These are phyloP conservation scores for Coemansia furcata DNA, from an alignment of 192 early-diverging fungal species.

Conservation along the genomic window DNA sequence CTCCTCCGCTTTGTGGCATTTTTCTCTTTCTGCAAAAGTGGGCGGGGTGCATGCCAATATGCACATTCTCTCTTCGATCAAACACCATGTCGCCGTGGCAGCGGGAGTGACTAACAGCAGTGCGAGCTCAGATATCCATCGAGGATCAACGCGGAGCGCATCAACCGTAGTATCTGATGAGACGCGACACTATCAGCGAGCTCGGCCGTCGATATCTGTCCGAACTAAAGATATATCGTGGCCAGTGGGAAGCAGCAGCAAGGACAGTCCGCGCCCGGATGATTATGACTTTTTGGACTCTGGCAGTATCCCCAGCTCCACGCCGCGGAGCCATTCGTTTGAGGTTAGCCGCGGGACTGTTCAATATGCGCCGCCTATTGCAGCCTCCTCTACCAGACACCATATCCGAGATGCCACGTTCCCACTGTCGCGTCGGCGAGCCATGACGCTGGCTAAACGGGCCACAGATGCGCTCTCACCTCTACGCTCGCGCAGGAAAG, in stretches of 20 bases:
- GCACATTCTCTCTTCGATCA: conserved; percentile 30
- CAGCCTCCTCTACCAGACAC: not conserved
- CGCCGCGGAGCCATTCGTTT: not conserved
- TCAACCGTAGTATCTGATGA: not conserved
- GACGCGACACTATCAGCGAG: not conserved
- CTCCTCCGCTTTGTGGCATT: not conserved
- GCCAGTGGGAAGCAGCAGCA: conserved; percentile 41
- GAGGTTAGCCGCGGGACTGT: not conserved
- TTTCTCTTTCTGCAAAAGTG: conserved; percentile 1
- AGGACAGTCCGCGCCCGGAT: conserved; percentile 21
- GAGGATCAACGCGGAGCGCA: conserved; percentile 3
- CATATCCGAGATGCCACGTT: conserved; percentile 8
- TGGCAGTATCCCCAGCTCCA: conserved; percentile 13
- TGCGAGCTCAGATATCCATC: not conserved
- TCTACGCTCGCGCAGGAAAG: conserved; percentile 9
- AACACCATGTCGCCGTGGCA: conserved; percentile 26
- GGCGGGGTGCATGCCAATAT: conserved; percentile 4
- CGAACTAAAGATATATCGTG: conserved; percentile 46
- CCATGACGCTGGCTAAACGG: conserved; percentile 18
- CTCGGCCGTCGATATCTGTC: conserved; percentile 36
- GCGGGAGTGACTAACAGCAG: conserved; percentile 8
- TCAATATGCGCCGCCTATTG: not conserved
- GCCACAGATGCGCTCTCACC: conserved; percentile 5
- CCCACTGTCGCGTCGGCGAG: conserved; percentile 23
- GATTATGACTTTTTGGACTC: conserved; percentile 37